These are phyloP conservation scores for Parietichytrium sp. DNA, from an alignment of 108 stramenopile species.

Conservation along the genomic window DNA sequence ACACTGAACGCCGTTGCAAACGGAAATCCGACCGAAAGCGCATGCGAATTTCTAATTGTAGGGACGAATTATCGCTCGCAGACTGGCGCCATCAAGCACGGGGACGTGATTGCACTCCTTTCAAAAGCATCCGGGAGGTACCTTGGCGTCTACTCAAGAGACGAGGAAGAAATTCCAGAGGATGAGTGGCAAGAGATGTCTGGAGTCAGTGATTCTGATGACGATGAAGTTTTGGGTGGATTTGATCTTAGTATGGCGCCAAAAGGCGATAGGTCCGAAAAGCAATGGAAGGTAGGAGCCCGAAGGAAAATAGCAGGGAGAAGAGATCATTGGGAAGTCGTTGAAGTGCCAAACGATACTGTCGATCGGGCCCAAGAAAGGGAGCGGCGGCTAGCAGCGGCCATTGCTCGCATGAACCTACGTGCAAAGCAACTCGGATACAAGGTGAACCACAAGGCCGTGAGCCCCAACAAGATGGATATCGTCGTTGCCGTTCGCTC, in stretches of 20 bases:
- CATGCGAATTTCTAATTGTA: constrained; percentile 6
- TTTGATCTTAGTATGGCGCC: background rate
- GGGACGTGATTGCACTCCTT: constrained; percentile 9
- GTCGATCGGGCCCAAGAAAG: background rate
- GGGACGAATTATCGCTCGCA: constrained; percentile 8
- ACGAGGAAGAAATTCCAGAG: background rate
- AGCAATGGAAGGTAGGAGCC: background rate
- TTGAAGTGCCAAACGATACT: constrained; percentile 8
- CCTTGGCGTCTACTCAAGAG: background rate
- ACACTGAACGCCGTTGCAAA: background rate
- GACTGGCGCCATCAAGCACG: background rate
- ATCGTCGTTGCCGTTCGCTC: background rate
- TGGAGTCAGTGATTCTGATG: too few relatives aligned
- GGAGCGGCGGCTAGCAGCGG: background rate
- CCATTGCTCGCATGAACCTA: background rate
- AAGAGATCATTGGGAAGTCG: constrained; percentile 24
- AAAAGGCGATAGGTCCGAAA: background rate
- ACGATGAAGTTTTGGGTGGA: background rate
- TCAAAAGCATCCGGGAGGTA: background rate
- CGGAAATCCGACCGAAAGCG: constrained; percentile 21
- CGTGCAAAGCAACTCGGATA: constrained; percentile 6
- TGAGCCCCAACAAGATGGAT: background rate
- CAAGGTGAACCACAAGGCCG: background rate
- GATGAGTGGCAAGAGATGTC: too few relatives aligned
- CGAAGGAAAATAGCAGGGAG: constrained; percentile 1